These are phyloP conservation scores for Phytophthora sojae DNA, from an alignment of 352 stramenopile species.

Conservation along the genomic window DNA sequence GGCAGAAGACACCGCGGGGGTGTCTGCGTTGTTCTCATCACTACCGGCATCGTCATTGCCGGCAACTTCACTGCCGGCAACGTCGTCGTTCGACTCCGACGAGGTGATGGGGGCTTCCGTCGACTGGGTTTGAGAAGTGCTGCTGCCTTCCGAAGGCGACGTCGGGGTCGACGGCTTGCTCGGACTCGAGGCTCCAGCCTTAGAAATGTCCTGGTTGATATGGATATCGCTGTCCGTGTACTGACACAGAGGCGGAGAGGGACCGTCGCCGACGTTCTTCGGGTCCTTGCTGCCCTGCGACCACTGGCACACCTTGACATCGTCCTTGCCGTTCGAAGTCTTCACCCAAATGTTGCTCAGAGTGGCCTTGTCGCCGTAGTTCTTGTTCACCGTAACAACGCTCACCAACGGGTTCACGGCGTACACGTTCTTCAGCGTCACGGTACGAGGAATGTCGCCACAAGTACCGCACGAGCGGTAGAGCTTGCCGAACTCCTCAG, in stretches of 20 bases:
- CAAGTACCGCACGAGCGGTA: slow-evolving; percentile 30
- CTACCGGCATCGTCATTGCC: background rate
- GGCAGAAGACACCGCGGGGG: slow-evolving; percentile 1
- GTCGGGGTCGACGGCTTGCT: background rate
- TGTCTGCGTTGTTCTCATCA: background rate
- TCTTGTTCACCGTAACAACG: slow-evolving; percentile 49
- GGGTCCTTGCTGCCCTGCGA: slow-evolving; percentile 26
- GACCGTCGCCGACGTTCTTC: slow-evolving; percentile 32
- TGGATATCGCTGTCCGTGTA: slow-evolving; percentile 32
- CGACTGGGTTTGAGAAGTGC: slow-evolving; percentile 7
- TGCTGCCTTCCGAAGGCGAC: slow-evolving; percentile 8
- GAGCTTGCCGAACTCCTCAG: slow-evolving; percentile 26
- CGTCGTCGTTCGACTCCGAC: background rate
- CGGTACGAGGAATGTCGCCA: slow-evolving; percentile 32
- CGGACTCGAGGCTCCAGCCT: slow-evolving; percentile 9
- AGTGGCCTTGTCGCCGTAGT: slow-evolving; percentile 43
- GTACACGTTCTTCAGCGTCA: slow-evolving; percentile 42
- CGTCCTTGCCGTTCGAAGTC: slow-evolving; percentile 17
- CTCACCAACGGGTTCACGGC: slow-evolving; percentile 36
- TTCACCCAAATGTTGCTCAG: slow-evolving; percentile 41
- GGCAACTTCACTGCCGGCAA: background rate
- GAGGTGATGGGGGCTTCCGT: background rate
- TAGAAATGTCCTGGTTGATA: slow-evolving; percentile 22
- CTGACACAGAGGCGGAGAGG: slow-evolving; percentile 2
- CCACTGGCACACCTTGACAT: slow-evolving; percentile 40